Base-by-base conservation (phyloP, 306 rosid genomes). In the Begonia fuchsioides region DNA sequence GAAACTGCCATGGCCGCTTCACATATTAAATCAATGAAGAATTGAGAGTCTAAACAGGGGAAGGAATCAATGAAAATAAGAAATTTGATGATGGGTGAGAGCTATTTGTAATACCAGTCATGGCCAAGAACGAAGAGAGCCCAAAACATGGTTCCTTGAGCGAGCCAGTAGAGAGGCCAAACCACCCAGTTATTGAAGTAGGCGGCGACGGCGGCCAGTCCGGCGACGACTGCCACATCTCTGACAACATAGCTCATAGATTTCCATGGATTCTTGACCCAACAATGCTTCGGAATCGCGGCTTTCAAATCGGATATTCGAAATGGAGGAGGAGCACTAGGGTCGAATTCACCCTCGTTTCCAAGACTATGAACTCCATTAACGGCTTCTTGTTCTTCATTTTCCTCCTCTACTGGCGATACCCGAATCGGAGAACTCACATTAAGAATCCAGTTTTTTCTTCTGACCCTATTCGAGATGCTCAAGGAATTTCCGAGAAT, bases 81-180 rank as follows among this genome's bases (percentile, higher is more conserved):
- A n/a, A 9, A 50, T 38, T 55, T 10, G 8, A 1, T 6, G 11
- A 32, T 64, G 12, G n/a, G n/a, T n/a, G 2, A 49, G 10, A 50
- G 15, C 40, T 8, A 47, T 9, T 12, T 6, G 5, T 39, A 39
- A 71, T 77, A 92, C 98, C 98, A 92, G 53, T 92, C 98, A 71
- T 92, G 98, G 38, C 98, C 98, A 68, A 92, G 93, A 75, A 92
- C 98, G 76, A 92, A 92, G 11, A 92, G 81, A 47, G 94, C 98
- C 98, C 98, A 92, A 70, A 92, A 92, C 96, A 92, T 79, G 61
- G 98, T 85, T 5, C 98, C 95, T 55, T 92, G 98, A 66, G 98
- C 98, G 69, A 74, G 65, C 98, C 98, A 92, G 69, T 85, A 92
- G 13, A 92, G 72, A 71, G 98, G 96, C 98, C 98, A 92, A 64